Conservation (phyloP, 441 rosid genomes). For the Euphorbia schlechtendalii region DNA sequence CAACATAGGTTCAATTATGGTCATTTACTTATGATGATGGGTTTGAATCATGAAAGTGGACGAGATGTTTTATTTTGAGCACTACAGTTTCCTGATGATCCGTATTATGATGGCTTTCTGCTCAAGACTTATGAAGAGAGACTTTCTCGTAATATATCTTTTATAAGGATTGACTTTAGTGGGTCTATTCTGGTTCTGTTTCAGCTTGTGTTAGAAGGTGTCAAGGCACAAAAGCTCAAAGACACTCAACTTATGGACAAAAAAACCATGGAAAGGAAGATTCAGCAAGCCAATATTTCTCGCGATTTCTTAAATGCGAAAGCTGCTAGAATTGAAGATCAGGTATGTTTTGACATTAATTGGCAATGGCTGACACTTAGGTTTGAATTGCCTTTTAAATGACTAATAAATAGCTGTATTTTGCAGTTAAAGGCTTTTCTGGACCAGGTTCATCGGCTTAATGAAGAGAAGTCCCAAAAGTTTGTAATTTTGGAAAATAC, state of each 20-base stretch:
- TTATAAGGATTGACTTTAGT: slow-evolving; percentile 15
- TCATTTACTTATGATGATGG: neutral
- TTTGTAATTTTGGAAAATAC: slow-evolving; percentile 45
- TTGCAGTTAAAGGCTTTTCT: slow-evolving; percentile 67
- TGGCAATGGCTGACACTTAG: neutral
- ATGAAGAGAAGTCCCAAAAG: slow-evolving; percentile 62
- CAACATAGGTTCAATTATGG: neutral
- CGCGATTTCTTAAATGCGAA: slow-evolving; percentile 59
- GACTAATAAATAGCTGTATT: slow-evolving; percentile 12
- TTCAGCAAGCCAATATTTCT: slow-evolving; percentile 63
- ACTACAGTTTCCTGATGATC: neutral
- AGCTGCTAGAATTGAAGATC: slow-evolving; percentile 77
- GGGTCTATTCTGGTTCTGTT: slow-evolving; percentile 23
- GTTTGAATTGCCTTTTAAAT: slow-evolving; percentile 1
- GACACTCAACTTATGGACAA: slow-evolving; percentile 60
- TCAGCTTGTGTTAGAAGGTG: slow-evolving; percentile 88
- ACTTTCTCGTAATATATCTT: neutral
- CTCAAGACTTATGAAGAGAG: neutral
- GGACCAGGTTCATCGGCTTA: slow-evolving; percentile 70
- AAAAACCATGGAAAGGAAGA: slow-evolving; percentile 53
- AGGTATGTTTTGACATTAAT: slow-evolving; percentile 37
- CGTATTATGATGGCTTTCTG: neutral
- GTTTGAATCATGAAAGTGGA: neutral
- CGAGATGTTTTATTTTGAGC: neutral
- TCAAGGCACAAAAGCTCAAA: slow-evolving; percentile 65